A percentile compares a stretch with the other conserved stretches of the same genome.
Conservation (phyloP, 1,284 basidiomycete genomes). For the Cronartium quercuum region DNA sequence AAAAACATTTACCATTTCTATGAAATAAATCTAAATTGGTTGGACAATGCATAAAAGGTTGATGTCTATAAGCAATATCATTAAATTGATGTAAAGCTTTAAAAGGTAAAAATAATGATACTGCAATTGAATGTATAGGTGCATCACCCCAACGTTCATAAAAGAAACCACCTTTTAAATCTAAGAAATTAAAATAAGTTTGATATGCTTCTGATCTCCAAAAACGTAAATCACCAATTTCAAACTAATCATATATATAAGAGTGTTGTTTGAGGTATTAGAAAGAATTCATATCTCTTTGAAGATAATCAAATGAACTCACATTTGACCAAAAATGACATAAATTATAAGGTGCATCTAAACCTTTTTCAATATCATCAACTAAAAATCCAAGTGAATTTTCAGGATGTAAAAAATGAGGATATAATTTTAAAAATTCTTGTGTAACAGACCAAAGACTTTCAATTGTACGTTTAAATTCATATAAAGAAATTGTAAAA, state of each 20-base stretch:
- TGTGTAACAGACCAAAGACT: conserved; percentile 31
- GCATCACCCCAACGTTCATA: conserved; percentile 14
- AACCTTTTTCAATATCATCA: background rate
- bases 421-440: background rate
- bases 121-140: conserved; percentile 8
- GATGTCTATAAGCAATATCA: conserved; percentile 59
- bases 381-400: conserved; percentile 1
- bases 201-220: conserved; percentile 10
- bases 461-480: conserved; percentile 44
- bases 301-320: background rate
- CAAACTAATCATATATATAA: background rate
- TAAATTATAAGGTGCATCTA: conserved; percentile 9
- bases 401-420: background rate
- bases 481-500: conserved; percentile 47
- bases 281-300: background rate
- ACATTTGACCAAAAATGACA: conserved; percentile 32
- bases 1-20: conserved; percentile 55
- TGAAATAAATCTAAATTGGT: conserved; percentile 45
- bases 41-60: conserved; percentile 63
- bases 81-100: background rate
- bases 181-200: background rate
- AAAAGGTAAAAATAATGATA: background rate
- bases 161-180: conserved; percentile 3
- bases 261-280: background rate
- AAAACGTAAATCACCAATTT: conserved; percentile 4